Percentiles rank a stretch among this genome's conserved stretches.
Evolutionary conservation across 768 basidiomycete species (phyloP).

Genomic region (Mycena leptocephala): DNA sequence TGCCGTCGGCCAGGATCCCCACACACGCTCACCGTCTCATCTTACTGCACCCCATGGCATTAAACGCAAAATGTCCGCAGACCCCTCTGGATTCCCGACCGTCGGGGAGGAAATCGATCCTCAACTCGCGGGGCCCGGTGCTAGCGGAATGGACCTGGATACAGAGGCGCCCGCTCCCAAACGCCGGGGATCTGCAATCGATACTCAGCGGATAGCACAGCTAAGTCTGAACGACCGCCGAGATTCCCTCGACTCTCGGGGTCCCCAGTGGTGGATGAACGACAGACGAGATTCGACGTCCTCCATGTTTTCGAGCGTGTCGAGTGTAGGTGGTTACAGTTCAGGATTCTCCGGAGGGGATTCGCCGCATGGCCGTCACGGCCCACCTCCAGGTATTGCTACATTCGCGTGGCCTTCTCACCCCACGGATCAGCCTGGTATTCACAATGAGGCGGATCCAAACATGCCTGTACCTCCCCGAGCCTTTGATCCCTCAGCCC

Average conservation of each 20-base stretch:
- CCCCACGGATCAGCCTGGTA: conserved; percentile 49
- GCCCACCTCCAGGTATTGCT: conserved; percentile 74
- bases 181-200: conserved; percentile 88
- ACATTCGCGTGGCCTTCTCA: conserved; percentile 81
- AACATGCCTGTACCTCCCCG: conserved; percentile 59
- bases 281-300: conserved; percentile 85
- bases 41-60: conserved; percentile 69
- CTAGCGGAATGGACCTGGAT: conserved; percentile 73
- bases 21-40: conserved; percentile 55
- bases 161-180: conserved; percentile 82
- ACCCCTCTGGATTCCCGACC: conserved; percentile 67
- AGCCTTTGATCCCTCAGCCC: conserved; percentile 65
- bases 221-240: conserved; percentile 86
- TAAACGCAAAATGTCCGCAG: conserved; percentile 89
- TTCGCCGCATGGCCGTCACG: conserved; percentile 76
- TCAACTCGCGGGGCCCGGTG: conserved; percentile 78
- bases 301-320: conserved; percentile 77
- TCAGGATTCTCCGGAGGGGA: conserved; percentile 75
- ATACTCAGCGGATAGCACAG: conserved; percentile 83
- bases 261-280: conserved; percentile 70
- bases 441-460: conserved; percentile 63
- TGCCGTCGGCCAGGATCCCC: conserved; percentile 69
- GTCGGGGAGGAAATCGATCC: conserved; percentile 77
- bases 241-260: conserved; percentile 81
- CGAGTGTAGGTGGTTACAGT: conserved; percentile 64